Evolutionary conservation across 352 stramenopile genomes (phyloP).

Genomic region (Phytophthora melonis): DNA sequence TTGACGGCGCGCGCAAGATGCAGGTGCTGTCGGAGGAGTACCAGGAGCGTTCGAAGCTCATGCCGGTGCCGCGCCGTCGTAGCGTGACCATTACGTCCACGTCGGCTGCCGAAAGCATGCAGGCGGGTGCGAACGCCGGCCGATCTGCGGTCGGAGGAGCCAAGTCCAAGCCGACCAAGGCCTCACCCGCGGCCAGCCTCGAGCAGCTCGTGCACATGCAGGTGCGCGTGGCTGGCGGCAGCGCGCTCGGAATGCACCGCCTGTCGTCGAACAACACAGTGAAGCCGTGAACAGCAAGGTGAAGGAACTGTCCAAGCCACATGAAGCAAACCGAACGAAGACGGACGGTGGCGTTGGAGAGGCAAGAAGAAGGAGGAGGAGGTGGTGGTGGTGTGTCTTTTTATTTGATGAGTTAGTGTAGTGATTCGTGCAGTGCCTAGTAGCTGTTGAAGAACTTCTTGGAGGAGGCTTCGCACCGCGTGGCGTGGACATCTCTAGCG

Average conservation of each 20-base stretch:
- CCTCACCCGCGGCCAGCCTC: slow-evolving; percentile 74
- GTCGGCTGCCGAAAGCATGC: slow-evolving; percentile 48
- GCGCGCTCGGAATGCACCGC: slow-evolving; percentile 57
- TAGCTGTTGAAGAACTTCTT: slow-evolving; percentile 57
- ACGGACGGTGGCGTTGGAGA: slow-evolving; percentile 9
- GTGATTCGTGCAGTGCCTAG: slow-evolving; percentile 47
- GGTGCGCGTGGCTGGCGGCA: slow-evolving; percentile 76
- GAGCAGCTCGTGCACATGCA: slow-evolving; percentile 90
- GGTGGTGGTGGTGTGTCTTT: slow-evolving; percentile 34
- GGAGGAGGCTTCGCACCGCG: slow-evolving; percentile 29
- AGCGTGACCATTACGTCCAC: slow-evolving; percentile 84
- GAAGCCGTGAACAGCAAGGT: slow-evolving; percentile 31
- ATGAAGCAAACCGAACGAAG: slow-evolving; percentile 33
- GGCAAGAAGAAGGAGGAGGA: background rate
- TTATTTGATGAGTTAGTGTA: slow-evolving; percentile 42
- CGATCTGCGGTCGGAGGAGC: slow-evolving; percentile 26
- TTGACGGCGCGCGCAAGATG: slow-evolving; percentile 87
- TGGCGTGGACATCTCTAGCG: slow-evolving; percentile 19
- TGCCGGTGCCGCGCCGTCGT: slow-evolving; percentile 73
- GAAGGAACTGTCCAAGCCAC: slow-evolving; percentile 26
- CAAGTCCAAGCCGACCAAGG: slow-evolving; percentile 41
- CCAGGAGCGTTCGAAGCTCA: slow-evolving; percentile 82
- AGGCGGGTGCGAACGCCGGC: slow-evolving; percentile 24
- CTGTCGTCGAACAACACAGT: slow-evolving; percentile 50
- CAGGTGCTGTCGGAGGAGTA: slow-evolving; percentile 90